These are phyloP conservation scores for Cyclotella distinguenda DNA, from an alignment of 108 stramenopile genomes.

Conservation along the genomic window DNA sequence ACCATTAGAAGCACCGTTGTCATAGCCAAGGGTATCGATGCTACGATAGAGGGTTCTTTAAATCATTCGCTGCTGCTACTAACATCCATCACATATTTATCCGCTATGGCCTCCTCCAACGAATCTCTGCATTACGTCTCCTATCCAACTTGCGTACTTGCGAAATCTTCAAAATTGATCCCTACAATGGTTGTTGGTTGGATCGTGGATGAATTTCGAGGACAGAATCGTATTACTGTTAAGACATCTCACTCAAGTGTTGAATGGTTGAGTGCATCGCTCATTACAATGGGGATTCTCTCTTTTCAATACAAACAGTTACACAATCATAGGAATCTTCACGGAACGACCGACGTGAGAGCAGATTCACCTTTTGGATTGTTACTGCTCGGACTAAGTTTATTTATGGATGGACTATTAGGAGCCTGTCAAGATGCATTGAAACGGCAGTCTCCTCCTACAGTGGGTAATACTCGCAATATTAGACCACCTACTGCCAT, in stretches of 20 bases:
- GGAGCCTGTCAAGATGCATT: conserved; percentile 73
- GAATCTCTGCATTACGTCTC: conserved; percentile 82
- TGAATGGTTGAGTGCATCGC: conserved; percentile 77
- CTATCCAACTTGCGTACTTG: conserved; percentile 91
- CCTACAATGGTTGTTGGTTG: conserved; percentile 88
- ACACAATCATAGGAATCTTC: conserved; percentile 21
- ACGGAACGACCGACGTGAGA: conserved; percentile 16
- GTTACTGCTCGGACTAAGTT: conserved; percentile 56
- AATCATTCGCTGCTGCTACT: conserved; percentile 50
- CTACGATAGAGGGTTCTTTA: conserved; percentile 16
- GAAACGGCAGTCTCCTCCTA: conserved; percentile 34
- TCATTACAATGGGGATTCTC: conserved; percentile 76
- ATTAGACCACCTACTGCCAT: conserved; percentile 68
- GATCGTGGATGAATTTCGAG: conserved; percentile 51
- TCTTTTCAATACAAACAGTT: conserved; percentile 73
- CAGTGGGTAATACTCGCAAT: not conserved
- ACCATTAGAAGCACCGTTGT: not conserved
- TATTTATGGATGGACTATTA: conserved; percentile 78
- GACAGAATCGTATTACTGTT: not conserved
- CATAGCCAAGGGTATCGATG: not conserved
- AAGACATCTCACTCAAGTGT: conserved; percentile 42
- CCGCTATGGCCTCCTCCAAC: conserved; percentile 80
- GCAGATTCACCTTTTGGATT: conserved; percentile 67
- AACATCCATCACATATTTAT: conserved; percentile 61
- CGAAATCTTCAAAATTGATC: conserved; percentile 93